Evolutionary conservation across 2,329 filamentous ascomycete species (phyloP), one percentile per base, ranked within the genome.

Genomic region (Trichophyton benhamiae): DNA sequence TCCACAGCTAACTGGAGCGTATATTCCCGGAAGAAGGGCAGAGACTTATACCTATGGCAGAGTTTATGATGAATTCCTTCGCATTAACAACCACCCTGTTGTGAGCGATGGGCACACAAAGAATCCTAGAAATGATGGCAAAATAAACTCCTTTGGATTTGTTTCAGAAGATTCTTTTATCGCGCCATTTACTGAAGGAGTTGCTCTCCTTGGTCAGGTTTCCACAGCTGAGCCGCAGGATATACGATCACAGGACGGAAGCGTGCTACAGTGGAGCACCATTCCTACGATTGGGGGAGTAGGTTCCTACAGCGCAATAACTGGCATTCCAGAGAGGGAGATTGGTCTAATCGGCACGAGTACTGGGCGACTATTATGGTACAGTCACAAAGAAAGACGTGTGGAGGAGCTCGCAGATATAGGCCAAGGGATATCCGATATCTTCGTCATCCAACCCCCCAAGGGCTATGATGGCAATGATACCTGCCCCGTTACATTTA

Each of bases 341-440:
- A 49, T 76, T 48, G 75, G 70, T 41, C 65, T 76, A 22, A 66
- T 76, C 38, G 71, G 72, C 15, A 71, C 70, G 5, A n/a, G 20
- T 11, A 27, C 59, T 3, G 73, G 74, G 22, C 57, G 67, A 22
- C 65, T 76, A 33, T 69, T 69, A 52, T 58, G 74, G 38, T 76
- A 76, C 61, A 66, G 69, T 41, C 72, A 76, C 59, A 46, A 55
- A n/a, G 67, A 63, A 0, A 71, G 65, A 60, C 66, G 66, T 3
- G 44, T 76, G n/a, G 64, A 58, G 15, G 62, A 64, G 30, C 44
- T 76, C 8, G 63, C 66, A 4, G 62, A 70, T 17, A 60, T 67
- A 0, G 67, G 68, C 33, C 66, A 65, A 60, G 66, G 71, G 46
- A 68, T 73, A 25, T 67, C 73, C 33, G 65, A 61, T 17, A 58